These are phyloP conservation scores for Bryoerythrophyllum caledonicum DNA, from an alignment of 225 moss, liverwort and hornwort genomes.

Conservation along the genomic window DNA sequence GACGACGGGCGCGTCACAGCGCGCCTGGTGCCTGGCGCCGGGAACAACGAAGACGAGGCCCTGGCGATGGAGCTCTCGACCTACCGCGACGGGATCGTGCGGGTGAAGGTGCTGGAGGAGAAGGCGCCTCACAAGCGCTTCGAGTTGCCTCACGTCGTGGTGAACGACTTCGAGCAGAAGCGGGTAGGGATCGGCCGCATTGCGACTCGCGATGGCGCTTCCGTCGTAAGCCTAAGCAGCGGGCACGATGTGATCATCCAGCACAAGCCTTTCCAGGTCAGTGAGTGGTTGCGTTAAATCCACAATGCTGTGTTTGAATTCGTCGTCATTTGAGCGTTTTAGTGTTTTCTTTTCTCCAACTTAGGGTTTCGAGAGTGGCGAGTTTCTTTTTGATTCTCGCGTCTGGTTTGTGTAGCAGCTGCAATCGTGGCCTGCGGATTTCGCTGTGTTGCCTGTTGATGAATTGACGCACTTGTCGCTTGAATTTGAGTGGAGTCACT, in stretches of 20 bases:
- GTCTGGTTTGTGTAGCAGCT: no score
- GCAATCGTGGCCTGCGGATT: neutral
- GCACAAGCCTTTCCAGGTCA: conserved; percentile 79
- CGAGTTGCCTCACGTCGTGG: conserved; percentile 88
- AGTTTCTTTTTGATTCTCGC: neutral
- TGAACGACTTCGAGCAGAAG: conserved; percentile 65
- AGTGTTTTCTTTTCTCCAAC: neutral
- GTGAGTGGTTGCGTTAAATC: conserved; percentile 8
- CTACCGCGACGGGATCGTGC: conserved; percentile 78
- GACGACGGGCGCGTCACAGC: conserved; percentile 64
- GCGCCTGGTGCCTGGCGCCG: conserved; percentile 48
- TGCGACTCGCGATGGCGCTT: conserved; percentile 56
- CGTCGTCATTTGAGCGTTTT: neutral
- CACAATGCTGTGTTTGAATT: conserved; percentile 3
- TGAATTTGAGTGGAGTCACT: conserved; percentile 9
- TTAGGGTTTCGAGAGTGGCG: conserved; percentile 6
- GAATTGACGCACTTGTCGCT: neutral
- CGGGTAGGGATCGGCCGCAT: conserved; percentile 62
- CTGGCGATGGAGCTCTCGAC: conserved; percentile 70
- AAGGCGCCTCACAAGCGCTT: conserved; percentile 59
- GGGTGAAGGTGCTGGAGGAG: conserved; percentile 84
- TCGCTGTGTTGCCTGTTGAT: conserved; percentile 11
- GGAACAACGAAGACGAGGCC: conserved; percentile 46
- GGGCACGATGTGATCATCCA: conserved; percentile 76
- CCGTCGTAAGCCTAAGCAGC: conserved; percentile 62